Conservation (phyloP, 108 stramenopile species). For the Cyclotella distinguenda region DNA sequence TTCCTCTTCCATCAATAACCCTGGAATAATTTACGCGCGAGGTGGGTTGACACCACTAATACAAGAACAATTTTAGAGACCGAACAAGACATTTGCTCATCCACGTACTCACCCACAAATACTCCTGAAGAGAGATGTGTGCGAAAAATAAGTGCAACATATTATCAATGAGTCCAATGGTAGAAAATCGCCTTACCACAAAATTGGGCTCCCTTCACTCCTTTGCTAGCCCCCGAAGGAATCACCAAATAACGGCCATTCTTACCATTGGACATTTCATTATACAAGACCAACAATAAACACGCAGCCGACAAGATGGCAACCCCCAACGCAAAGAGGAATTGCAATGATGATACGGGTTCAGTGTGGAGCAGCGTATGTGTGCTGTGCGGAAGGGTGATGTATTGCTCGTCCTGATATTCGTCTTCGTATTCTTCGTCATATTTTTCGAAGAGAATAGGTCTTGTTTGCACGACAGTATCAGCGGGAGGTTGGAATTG, state of each 20-base stretch:
- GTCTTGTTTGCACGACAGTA: no score
- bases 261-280: constrained; percentile 14
- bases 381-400: constrained; percentile 14
- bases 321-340: constrained; percentile 8
- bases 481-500: no score
- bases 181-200: constrained; percentile 5
- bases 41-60: background rate
- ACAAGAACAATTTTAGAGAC: background rate
- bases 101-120: constrained; percentile 6
- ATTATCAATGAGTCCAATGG: background rate
- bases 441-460: no score
- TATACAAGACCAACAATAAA: no score
- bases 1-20: constrained; percentile 34
- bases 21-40: background rate
- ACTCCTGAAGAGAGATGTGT: background rate
- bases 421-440: no score
- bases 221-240: background rate
- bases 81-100: background rate
- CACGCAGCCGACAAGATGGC: constrained; percentile 5
- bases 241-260: background rate
- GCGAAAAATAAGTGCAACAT: background rate
- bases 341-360: constrained; percentile 23
- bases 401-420: constrained; percentile 16
- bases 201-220: constrained; percentile 26
- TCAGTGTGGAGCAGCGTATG: constrained; percentile 33